Evolutionary conservation across 371 early-diverging fungal species (phyloP).

Genomic region (Amoeboaphelidium protococcarum): DNA sequence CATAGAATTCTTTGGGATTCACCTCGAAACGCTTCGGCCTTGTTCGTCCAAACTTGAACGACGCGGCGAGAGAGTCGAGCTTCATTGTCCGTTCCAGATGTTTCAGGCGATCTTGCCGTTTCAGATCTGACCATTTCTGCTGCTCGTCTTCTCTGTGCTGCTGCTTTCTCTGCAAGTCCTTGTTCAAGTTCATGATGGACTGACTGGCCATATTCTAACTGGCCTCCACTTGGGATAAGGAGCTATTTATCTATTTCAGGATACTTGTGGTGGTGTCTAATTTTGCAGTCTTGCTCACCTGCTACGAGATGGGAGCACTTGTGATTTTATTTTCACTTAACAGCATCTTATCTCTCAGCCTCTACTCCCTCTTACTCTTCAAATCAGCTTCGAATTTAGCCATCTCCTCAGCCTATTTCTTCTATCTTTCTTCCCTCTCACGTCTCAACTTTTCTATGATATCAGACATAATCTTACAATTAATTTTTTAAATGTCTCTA

Average conservation of each 20-base stretch:
- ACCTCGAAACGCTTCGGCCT: not conserved
- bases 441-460: not conserved
- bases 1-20: not conserved
- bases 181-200: not conserved
- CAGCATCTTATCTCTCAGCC: not conserved
- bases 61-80: too few relatives aligned
- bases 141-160: not conserved
- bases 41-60: too few relatives aligned
- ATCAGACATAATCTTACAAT: not conserved
- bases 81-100: too few relatives aligned
- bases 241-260: too few relatives aligned
- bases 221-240: too few relatives aligned
- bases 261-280: too few relatives aligned
- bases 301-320: not conserved
- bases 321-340: not conserved
- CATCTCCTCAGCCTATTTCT: not conserved
- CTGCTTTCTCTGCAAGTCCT: not conserved
- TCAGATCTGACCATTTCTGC: not conserved
- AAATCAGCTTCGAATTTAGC: not conserved
- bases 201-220: too few relatives aligned
- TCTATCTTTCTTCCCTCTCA: not conserved
- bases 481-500: not conserved
- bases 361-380: not conserved
- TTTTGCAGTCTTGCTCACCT: too few relatives aligned
- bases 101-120: not conserved